Conservation (phyloP, 2,329 filamentous ascomycete species). For the Zasmidium angulare region DNA sequence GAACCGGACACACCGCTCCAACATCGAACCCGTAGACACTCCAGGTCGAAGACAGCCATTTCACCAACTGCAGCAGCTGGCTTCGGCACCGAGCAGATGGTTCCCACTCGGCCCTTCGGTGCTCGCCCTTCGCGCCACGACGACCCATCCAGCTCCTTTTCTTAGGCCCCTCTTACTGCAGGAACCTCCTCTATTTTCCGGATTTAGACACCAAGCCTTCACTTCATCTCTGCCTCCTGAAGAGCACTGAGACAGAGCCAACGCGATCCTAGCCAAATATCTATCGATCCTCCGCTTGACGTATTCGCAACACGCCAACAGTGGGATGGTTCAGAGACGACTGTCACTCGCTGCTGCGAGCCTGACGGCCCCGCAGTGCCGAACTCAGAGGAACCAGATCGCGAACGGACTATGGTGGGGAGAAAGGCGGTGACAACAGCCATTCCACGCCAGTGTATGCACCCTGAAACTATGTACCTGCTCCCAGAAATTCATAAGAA, state of each 20-base stretch:
- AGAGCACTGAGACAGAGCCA: not conserved
- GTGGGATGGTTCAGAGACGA: not conserved
- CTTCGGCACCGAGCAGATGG: no score
- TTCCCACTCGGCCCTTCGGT: not conserved
- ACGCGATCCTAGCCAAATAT: not conserved
- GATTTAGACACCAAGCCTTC: not conserved
- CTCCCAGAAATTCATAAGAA: not conserved
- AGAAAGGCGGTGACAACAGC: constrained; percentile 9
- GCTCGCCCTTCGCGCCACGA: not conserved
- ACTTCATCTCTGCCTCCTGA: not conserved
- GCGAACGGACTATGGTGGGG: constrained; percentile 7
- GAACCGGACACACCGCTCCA: not conserved
- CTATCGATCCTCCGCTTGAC: not conserved
- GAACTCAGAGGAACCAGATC: constrained; percentile 2
- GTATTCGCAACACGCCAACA: not conserved
- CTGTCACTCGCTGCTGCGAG: not conserved
- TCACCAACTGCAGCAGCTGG: no score
- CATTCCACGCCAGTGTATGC: constrained; percentile 1
- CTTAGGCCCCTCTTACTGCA: not conserved
- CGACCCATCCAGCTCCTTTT: not conserved
- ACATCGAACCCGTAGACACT: no score
- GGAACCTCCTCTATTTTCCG: not conserved
- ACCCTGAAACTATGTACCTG: constrained; percentile 9
- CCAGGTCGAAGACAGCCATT: not conserved
- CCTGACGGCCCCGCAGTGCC: constrained; percentile 10